These are phyloP conservation scores for Tulasnella sp. DNA, from an alignment of 768 basidiomycete genomes.

Conservation along the genomic window DNA sequence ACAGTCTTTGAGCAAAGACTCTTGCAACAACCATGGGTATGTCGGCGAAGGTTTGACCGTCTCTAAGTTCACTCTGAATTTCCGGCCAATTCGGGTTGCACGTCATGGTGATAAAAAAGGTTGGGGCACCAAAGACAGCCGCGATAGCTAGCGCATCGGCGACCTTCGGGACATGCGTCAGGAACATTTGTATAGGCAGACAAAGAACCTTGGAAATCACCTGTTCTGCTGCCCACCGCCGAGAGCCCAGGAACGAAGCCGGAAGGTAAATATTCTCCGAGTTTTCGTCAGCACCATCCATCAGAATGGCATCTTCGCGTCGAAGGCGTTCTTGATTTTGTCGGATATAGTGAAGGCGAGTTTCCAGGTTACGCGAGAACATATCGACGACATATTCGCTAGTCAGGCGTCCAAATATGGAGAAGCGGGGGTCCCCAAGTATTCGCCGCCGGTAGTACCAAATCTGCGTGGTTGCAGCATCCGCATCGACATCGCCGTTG, in stretches of 20 bases:
- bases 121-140: constrained; percentile 38
- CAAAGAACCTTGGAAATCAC: constrained; percentile 19
- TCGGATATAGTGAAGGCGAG: constrained; percentile 37
- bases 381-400: constrained; percentile 43
- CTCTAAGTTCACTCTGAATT: constrained; percentile 39
- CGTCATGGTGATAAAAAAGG: constrained; percentile 53
- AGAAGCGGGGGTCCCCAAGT: constrained; percentile 36
- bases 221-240: constrained; percentile 41
- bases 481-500: not conserved
- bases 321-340: constrained; percentile 33
- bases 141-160: constrained; percentile 47
- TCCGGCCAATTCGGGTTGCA: constrained; percentile 52
- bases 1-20: constrained; percentile 40
- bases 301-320: constrained; percentile 36
- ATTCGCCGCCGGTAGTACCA: constrained; percentile 38
- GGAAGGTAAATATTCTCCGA: constrained; percentile 40
- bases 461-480: constrained; percentile 36
- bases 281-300: constrained; percentile 30
- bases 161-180: not conserved
- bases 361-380: constrained; percentile 39
- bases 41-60: constrained; percentile 40
- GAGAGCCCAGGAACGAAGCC: constrained; percentile 39
- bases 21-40: constrained; percentile 39
- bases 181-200: no score
- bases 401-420: constrained; percentile 37